Conservation (phyloP, 1,139 yeast species). For the Arxiozyma slooffiae region DNA sequence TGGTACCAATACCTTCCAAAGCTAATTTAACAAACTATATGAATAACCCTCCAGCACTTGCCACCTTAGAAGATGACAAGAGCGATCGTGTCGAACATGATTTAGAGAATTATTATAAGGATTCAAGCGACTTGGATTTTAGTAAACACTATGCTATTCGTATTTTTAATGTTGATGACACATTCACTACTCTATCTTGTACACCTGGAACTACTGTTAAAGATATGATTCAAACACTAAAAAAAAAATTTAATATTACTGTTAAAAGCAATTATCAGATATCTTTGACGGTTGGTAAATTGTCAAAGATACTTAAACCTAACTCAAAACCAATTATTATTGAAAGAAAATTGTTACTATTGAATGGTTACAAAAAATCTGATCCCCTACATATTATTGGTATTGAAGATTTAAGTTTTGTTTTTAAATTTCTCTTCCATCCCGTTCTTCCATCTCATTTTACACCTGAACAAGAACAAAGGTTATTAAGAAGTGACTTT, state of each 20-base stretch:
- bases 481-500: constrained; percentile 51
- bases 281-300: constrained; percentile 69
- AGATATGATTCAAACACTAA: constrained; percentile 58
- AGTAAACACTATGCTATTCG: constrained; percentile 39
- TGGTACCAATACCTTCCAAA: background rate
- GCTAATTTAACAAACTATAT: background rate
- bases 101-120: constrained; percentile 29
- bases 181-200: constrained; percentile 71
- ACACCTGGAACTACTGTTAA: constrained; percentile 66
- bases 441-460: constrained; percentile 61
- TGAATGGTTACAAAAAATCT: constrained; percentile 70
- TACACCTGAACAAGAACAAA: constrained; percentile 56
- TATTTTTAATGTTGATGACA: constrained; percentile 68
- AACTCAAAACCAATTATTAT: constrained; percentile 71
- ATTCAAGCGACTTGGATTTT: constrained; percentile 25
- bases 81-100: constrained; percentile 31
- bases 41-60: background rate
- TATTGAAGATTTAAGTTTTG: constrained; percentile 75
- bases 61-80: constrained; percentile 27
- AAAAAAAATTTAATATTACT: constrained; percentile 57
- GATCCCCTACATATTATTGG: constrained; percentile 76
- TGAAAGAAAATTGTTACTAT: constrained; percentile 60
- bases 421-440: constrained; percentile 77
- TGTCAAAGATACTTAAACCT: constrained; percentile 62
- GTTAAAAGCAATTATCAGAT: constrained; percentile 68